A percentile compares a stretch with the other conserved stretches of the same genome.
phyloP scores from a whole-genome alignment of 371 early-diverging fungal species.

The Mortierella sp. region DNA sequence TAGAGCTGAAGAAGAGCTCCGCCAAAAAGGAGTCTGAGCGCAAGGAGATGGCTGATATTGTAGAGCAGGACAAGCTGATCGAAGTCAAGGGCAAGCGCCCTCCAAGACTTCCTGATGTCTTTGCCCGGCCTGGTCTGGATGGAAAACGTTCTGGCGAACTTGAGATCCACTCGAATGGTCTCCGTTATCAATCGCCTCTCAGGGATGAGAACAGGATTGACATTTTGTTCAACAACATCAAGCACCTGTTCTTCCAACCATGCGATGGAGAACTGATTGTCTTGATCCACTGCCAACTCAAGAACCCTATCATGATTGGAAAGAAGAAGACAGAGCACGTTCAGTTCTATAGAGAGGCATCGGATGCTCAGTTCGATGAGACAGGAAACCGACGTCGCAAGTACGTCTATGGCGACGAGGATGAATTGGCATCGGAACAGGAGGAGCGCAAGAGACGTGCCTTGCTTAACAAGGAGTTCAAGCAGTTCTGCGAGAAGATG shows the following conservation, averaged over 20 bases:
- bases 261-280: conserved; percentile 97
- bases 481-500: conserved; percentile 93
- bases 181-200: conserved; percentile 88
- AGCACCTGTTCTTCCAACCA: conserved; percentile 98
- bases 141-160: conserved; percentile 94
- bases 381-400: conserved; percentile 96
- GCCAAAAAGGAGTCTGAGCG: conserved; percentile 91
- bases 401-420: conserved; percentile 95
- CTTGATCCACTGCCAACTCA: conserved; percentile 96
- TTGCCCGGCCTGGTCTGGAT: conserved; percentile 85
- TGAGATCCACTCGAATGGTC: conserved; percentile 94
- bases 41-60: conserved; percentile 95
- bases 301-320: conserved; percentile 96
- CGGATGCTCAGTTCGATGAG: conserved; percentile 96
- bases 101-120: conserved; percentile 85
- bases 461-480: conserved; percentile 95
- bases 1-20: conserved; percentile 90
- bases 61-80: conserved; percentile 92
- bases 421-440: conserved; percentile 96
- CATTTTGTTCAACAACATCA: conserved; percentile 97
- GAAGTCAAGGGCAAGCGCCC: conserved; percentile 86
- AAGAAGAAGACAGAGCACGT: conserved; percentile 99
- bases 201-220: conserved; percentile 88
- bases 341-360: conserved; percentile 99
- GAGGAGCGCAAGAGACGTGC: conserved; percentile 91